Evolutionary conservation across 495 filamentous ascomycete genomes (phyloP).

Genomic region (Hypoxylon trugodes): DNA sequence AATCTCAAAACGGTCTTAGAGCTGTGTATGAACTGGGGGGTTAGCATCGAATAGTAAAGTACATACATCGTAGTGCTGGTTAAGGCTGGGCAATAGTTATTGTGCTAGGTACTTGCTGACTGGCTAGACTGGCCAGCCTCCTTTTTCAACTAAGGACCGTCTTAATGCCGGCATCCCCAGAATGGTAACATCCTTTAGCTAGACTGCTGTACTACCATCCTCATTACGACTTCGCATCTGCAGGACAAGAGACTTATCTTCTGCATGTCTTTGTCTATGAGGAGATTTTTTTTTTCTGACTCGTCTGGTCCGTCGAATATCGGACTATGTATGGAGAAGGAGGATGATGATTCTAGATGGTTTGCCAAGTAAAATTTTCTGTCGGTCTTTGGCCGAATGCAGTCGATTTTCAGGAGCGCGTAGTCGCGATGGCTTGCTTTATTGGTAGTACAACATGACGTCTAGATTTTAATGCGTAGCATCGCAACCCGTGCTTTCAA

Average conservation of each 20-base stretch:
- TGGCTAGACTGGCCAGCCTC: constrained; percentile 6
- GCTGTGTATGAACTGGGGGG: constrained; percentile 9
- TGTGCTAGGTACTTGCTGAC: background rate
- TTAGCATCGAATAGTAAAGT: no score
- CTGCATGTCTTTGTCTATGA: constrained; percentile 11
- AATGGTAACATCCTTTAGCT: constrained; percentile 26
- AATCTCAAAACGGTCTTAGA: constrained; percentile 18
- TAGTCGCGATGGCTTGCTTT: constrained; percentile 1
- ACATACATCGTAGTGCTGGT: constrained; percentile 24
- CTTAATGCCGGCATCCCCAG: constrained; percentile 31
- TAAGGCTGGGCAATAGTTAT: constrained; percentile 23
- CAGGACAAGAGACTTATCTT: constrained; percentile 26
- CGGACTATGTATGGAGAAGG: background rate
- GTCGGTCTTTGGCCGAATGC: constrained; percentile 10
- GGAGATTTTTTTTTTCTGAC: constrained; percentile 21
- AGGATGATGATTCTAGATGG: constrained; percentile 4
- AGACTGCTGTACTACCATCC: constrained; percentile 31
- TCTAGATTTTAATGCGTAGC: constrained; percentile 14
- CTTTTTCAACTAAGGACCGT: background rate
- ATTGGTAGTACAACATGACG: constrained; percentile 13
- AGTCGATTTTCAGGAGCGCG: constrained; percentile 3
- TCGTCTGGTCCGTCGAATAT: constrained; percentile 10
- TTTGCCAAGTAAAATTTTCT: background rate
- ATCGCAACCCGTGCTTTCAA: constrained; percentile 2
- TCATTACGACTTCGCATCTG: constrained; percentile 31